A percentile compares a stretch with the other conserved stretches of the same genome.
Evolutionary conservation across 768 basidiomycete species (phyloP).

Genomic region (Calocera viscosa): DNA sequence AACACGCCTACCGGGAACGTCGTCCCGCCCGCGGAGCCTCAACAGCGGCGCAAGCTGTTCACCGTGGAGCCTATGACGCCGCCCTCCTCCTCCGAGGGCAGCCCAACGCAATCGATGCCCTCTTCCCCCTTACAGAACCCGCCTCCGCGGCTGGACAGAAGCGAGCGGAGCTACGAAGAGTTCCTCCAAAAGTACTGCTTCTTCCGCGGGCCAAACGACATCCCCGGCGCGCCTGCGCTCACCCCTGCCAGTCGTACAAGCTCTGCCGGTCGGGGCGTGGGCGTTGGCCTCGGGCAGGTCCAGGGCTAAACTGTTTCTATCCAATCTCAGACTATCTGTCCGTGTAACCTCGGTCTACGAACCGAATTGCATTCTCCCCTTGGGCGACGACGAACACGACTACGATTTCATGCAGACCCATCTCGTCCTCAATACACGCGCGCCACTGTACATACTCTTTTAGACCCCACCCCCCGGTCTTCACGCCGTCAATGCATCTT

Average conservation of each 20-base stretch:
- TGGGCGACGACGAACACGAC: slow-evolving; percentile 4
- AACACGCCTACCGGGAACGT: not conserved
- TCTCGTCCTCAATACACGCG: not conserved
- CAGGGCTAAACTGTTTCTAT: not conserved
- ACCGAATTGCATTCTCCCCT: not conserved
- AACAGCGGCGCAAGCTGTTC: not conserved
- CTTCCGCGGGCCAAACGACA: not conserved
- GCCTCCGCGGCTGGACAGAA: not conserved
- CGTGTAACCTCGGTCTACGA: not conserved
- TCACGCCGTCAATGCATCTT: not conserved
- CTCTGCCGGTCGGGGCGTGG: not conserved
- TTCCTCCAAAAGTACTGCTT: slow-evolving; percentile 6
- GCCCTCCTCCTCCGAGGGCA: slow-evolving; percentile 3
- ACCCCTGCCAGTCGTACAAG: not conserved
- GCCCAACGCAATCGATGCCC: not conserved
- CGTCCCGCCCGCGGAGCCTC: not conserved
- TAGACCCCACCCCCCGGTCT: not conserved
- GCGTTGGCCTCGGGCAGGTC: not conserved
- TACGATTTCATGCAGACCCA: not conserved
- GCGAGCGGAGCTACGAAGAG: not conserved
- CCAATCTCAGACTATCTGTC: not conserved
- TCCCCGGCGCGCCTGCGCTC: not conserved
- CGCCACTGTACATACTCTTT: not conserved
- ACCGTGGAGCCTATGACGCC: slow-evolving; percentile 2
- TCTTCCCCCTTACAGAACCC: not conserved